These are phyloP conservation scores for Carex myosuroides DNA, from an alignment of 176 grass and related monocot genomes.

Conservation along the genomic window DNA sequence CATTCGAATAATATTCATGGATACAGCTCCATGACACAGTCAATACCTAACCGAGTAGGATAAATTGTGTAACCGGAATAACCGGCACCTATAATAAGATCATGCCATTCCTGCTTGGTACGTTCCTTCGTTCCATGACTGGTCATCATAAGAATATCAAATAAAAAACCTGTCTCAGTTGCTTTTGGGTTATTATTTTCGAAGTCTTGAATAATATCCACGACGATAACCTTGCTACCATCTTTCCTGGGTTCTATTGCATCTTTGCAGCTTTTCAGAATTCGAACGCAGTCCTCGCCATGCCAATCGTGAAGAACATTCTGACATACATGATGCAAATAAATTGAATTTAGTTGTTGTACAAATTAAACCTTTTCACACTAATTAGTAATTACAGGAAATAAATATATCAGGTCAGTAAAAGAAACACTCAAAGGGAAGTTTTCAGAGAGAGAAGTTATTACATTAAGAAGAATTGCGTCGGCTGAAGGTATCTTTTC, in stretches of 20 bases:
- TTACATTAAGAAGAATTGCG: neutral
- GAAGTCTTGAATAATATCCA: neutral
- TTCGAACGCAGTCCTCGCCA: conserved; percentile 16
- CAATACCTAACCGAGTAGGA: neutral
- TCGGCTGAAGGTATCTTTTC: neutral
- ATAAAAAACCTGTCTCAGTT: neutral
- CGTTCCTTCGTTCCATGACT: neutral
- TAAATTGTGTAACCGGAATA: neutral
- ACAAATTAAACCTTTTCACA: neutral
- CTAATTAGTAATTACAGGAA: neutral
- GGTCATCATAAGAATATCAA: conserved; percentile 4
- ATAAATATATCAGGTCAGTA: neutral
- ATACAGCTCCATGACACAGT: conserved; percentile 15
- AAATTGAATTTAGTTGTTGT: neutral
- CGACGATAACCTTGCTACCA: conserved; percentile 7
- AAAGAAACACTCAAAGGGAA: neutral
- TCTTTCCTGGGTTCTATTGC: neutral
- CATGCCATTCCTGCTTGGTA: conserved; percentile 1
- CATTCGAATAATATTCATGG: neutral
- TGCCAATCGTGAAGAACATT: neutral
- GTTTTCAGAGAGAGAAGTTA: neutral
- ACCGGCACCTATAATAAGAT: neutral
- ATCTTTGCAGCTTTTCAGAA: conserved; percentile 12
- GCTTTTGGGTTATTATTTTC: neutral
- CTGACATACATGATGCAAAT: neutral